Evolutionary conservation across 2,329 filamentous ascomycete genomes (phyloP).

Genomic region (Pyrenochaeta sp.): DNA sequence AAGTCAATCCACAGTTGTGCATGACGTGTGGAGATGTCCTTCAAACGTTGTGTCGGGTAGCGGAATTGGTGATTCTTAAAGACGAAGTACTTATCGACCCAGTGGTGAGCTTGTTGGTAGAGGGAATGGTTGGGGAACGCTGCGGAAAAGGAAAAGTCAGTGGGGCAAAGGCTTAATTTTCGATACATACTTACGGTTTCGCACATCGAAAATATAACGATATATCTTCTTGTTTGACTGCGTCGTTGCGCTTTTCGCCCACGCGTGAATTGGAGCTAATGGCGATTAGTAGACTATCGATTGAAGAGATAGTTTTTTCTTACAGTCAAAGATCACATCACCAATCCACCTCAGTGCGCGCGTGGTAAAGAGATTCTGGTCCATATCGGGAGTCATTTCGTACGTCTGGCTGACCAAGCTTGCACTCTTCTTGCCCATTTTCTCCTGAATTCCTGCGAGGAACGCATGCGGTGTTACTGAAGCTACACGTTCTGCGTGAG

Average conservation of each 20-base stretch:
- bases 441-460: slow-evolving; percentile 24
- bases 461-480: slow-evolving; percentile 26
- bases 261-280: slow-evolving; percentile 24
- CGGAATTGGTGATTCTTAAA: slow-evolving; percentile 33
- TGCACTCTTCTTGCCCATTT: slow-evolving; percentile 16
- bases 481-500: background rate
- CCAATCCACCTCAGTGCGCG: slow-evolving; percentile 49
- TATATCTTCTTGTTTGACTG: slow-evolving; percentile 25
- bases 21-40: slow-evolving; percentile 26
- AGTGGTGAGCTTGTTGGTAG: slow-evolving; percentile 34
- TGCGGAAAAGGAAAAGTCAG: no score
- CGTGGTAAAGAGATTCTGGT: slow-evolving; percentile 49
- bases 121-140: slow-evolving; percentile 25
- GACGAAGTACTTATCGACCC: slow-evolving; percentile 38
- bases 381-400: slow-evolving; percentile 38
- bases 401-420: slow-evolving; percentile 45
- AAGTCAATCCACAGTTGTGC: slow-evolving; percentile 31
- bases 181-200: no score
- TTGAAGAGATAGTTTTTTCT: no score
- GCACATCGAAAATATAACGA: slow-evolving; percentile 36
- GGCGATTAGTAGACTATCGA: background rate
- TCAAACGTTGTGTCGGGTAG: slow-evolving; percentile 19
- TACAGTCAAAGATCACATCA: slow-evolving; percentile 55
- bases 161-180: no score
- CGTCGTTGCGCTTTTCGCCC: slow-evolving; percentile 15